These are phyloP conservation scores for Trichosanthes cucumerina DNA, from an alignment of 306 rosid species.

Conservation along the genomic window DNA sequence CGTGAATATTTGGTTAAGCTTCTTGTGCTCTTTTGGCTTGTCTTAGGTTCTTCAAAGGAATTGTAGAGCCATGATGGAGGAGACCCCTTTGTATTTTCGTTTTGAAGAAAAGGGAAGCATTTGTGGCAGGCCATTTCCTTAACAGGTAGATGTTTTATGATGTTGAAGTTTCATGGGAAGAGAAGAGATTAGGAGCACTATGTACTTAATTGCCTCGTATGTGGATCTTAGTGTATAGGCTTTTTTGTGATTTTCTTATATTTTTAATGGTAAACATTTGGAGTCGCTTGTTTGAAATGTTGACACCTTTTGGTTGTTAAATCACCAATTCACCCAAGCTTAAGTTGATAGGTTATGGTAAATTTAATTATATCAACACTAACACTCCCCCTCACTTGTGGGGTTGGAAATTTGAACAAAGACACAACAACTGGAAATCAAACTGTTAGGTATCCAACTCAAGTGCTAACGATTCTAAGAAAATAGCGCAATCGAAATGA, in stretches of 20 bases:
- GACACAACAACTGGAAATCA: no score
- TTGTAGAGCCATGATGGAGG: neutral
- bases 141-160: neutral
- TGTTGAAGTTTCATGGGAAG: neutral
- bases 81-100: neutral
- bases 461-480: no score
- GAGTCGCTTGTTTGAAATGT: neutral
- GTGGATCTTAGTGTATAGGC: neutral
- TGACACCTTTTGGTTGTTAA: neutral
- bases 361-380: no score
- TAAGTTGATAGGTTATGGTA: no score
- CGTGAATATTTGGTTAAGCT: neutral
- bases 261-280: neutral
- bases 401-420: no score
- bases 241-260: neutral
- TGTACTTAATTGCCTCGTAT: neutral
- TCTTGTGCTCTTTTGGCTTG: neutral
- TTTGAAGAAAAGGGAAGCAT: neutral
- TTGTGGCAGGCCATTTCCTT: neutral
- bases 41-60: neutral
- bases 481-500: no score
- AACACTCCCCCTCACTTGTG: no score
- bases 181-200: neutral
- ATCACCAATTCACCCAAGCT: no score
- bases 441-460: no score